phyloP scores from a whole-genome alignment of 768 basidiomycete species.

The Russula lepida region DNA sequence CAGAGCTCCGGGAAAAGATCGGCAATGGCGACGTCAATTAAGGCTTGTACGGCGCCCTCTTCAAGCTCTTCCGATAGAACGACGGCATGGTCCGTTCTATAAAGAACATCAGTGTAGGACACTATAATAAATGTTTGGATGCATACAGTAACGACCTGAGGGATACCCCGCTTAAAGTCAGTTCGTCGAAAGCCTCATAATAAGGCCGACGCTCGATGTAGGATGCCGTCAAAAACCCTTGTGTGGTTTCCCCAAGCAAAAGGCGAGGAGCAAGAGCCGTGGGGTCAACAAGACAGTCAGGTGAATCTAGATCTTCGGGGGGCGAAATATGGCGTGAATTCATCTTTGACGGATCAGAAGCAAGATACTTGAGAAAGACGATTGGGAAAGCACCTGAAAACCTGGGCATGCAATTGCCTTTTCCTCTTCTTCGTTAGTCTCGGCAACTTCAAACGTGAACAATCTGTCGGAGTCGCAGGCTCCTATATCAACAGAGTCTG shows the following conservation, averaged over 20 bases:
- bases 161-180: not conserved
- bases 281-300: not conserved
- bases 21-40: not conserved
- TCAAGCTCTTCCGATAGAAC: conserved; percentile 2
- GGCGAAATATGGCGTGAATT: not conserved
- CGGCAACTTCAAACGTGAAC: conserved; percentile 45
- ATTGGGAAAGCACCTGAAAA: conserved; percentile 33
- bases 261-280: not conserved
- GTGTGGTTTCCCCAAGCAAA: conserved; percentile 18
- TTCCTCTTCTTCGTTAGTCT: conserved; percentile 50
- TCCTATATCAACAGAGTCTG: conserved; percentile 28
- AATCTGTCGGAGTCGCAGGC: conserved; percentile 39
- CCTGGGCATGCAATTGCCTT: conserved; percentile 37
- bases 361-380: too few relatives aligned
- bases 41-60: not conserved
- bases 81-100: not conserved
- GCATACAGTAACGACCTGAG: conserved; percentile 1
- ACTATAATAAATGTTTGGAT: too few relatives aligned
- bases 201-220: not conserved
- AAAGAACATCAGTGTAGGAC: not conserved
- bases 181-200: not conserved
- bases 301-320: not conserved
- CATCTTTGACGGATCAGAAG: not conserved
- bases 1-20: conserved; percentile 3
- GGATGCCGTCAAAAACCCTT: conserved; percentile 11